A percentile compares a stretch with the other conserved stretches of the same genome.
Evolutionary conservation across 2,329 filamentous ascomycete species (phyloP).

Genomic region (Sphaceloma murrayae): DNA sequence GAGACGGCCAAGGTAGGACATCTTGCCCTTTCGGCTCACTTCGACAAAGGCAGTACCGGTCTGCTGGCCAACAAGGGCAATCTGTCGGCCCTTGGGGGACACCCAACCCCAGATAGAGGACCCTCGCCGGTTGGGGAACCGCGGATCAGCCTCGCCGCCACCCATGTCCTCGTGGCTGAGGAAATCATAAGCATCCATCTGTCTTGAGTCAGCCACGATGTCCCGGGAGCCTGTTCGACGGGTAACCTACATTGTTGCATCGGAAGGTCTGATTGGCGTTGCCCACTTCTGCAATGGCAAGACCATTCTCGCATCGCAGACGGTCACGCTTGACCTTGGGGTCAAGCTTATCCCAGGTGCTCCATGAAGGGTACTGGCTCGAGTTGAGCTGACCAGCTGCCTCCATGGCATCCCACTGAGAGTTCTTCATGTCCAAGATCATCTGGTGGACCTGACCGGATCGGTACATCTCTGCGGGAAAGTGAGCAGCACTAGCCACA

Average conservation of each 20-base stretch:
- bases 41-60: conserved; percentile 48
- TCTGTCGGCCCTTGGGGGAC: conserved; percentile 47
- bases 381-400: conserved; percentile 22
- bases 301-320: conserved; percentile 34
- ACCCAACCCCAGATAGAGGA: conserved; percentile 48
- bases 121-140: conserved; percentile 29
- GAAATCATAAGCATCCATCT: conserved; percentile 48
- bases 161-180: conserved; percentile 46
- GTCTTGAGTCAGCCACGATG: neutral
- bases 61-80: conserved; percentile 45
- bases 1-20: conserved; percentile 45
- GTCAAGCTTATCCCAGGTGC: conserved; percentile 30
- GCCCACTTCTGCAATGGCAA: conserved; percentile 38
- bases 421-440: conserved; percentile 23
- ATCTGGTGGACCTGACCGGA: conserved; percentile 15
- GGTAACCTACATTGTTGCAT: conserved; percentile 35
- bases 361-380: conserved; percentile 25
- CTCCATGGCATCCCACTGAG: conserved; percentile 23
- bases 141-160: conserved; percentile 27
- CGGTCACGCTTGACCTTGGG: conserved; percentile 20
- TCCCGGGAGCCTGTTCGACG: too few species aligned
- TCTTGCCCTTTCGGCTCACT: conserved; percentile 42
- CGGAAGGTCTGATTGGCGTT: conserved; percentile 41
- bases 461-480: conserved; percentile 13
- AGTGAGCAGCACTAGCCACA: conserved; percentile 7